phyloP scores from a whole-genome alignment of 2,329 filamentous ascomycete species.

The Phyllosticta capitalensis region DNA sequence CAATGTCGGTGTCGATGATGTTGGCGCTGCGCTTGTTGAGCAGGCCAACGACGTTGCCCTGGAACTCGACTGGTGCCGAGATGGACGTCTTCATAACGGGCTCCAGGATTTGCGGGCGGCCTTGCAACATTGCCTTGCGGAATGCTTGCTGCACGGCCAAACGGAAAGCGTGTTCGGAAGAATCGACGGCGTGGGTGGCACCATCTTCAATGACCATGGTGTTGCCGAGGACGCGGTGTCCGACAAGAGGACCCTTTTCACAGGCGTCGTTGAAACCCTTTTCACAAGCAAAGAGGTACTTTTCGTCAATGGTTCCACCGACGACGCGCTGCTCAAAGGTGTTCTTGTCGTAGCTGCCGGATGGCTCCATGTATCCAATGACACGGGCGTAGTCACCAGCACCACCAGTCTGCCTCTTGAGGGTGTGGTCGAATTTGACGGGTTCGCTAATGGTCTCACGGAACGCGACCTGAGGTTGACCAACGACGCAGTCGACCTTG shows the following conservation, averaged over 20 bases:
- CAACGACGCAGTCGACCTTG: conserved; percentile 90
- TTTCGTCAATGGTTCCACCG: conserved; percentile 87
- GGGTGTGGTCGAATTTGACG: conserved; percentile 81
- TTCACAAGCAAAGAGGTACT: conserved; percentile 86
- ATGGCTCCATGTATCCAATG: conserved; percentile 83
- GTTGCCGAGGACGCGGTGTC: conserved; percentile 83
- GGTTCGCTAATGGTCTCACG: conserved; percentile 79
- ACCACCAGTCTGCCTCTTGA: conserved; percentile 93
- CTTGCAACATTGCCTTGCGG: conserved; percentile 80
- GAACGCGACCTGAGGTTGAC: conserved; percentile 93
- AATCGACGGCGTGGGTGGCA: conserved; percentile 95
- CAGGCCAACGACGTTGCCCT: conserved; percentile 87
- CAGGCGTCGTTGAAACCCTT: conserved; percentile 86
- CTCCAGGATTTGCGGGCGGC: conserved; percentile 76
- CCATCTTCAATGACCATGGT: conserved; percentile 93
- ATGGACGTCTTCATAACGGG: conserved; percentile 98
- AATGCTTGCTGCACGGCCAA: conserved; percentile 93
- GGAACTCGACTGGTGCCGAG: conserved; percentile 92
- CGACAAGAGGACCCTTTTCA: conserved; percentile 79
- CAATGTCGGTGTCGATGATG: conserved; percentile 92
- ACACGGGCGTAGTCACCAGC: conserved; percentile 94
- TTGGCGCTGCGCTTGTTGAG: conserved; percentile 95
- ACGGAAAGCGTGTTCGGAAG: conserved; percentile 92
- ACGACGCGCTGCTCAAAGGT: conserved; percentile 78
- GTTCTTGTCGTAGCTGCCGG: conserved; percentile 62